These are phyloP conservation scores for Alternaria triticina DNA, from an alignment of 2,329 filamentous ascomycete species.

Conservation along the genomic window DNA sequence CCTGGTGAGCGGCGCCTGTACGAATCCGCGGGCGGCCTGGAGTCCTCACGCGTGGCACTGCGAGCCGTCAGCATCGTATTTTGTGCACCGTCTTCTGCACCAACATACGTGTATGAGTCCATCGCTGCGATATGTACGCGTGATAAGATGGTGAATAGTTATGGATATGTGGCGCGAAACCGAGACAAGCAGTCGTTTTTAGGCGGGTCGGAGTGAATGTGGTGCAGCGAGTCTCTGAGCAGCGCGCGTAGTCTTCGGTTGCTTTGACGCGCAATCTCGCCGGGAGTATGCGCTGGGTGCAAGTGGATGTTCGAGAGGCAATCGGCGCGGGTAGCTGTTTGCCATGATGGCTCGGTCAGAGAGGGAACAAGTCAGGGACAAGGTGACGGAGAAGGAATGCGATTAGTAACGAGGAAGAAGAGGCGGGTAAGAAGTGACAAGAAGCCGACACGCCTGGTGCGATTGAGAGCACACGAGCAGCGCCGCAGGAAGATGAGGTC, in stretches of 20 bases:
- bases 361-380: constrained; percentile 43
- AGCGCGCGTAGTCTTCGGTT: constrained; percentile 19
- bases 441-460: constrained; percentile 37
- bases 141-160: not conserved
- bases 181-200: constrained; percentile 12
- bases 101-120: constrained; percentile 49
- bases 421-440: constrained; percentile 30
- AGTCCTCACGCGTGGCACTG: constrained; percentile 57
- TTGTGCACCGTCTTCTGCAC: not conserved
- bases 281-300: constrained; percentile 31
- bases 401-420: constrained; percentile 35
- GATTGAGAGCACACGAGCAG: constrained; percentile 41
- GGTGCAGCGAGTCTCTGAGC: constrained; percentile 27
- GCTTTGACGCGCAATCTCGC: constrained; percentile 26
- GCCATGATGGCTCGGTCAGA: constrained; percentile 52
- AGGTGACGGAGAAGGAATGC: constrained; percentile 33
- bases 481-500: constrained; percentile 42
- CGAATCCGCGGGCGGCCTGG: constrained; percentile 56
- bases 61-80: constrained; percentile 20
- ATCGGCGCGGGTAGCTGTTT: constrained; percentile 48
- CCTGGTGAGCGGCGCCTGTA: constrained; percentile 71
- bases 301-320: constrained; percentile 35
- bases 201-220: constrained; percentile 16
- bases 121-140: constrained; percentile 22
- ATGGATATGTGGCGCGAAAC: not conserved